Evolutionary conservation across 352 stramenopile genomes (phyloP).

Genomic region (Globisporangium perplexum): DNA sequence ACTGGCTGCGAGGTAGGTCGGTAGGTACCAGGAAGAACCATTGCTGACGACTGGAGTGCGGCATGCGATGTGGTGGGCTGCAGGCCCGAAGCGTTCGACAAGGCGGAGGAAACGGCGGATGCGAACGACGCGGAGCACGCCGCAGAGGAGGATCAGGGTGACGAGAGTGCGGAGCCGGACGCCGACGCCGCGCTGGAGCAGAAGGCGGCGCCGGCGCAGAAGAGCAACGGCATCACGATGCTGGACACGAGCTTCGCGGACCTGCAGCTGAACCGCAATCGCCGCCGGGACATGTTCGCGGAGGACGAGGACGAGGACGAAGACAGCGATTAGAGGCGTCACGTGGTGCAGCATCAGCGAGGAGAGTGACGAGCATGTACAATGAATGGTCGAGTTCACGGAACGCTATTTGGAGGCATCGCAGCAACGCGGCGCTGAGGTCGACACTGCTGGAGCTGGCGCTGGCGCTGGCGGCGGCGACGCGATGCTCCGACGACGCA

Average conservation of each 20-base stretch:
- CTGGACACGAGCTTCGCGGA: conserved; percentile 38
- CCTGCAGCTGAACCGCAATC: conserved; percentile 74
- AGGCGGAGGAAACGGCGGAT: conserved; percentile 9
- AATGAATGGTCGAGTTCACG: background rate
- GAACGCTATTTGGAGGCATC: background rate
- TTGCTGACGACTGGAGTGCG: background rate
- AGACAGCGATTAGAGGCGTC: conserved; percentile 18
- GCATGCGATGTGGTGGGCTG: background rate
- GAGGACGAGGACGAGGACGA: conserved; percentile 60
- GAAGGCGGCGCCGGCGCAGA: conserved; percentile 5
- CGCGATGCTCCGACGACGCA: conserved; percentile 12
- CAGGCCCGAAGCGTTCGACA: conserved; percentile 58
- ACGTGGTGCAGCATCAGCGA: conserved; percentile 20
- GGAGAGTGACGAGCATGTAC: background rate
- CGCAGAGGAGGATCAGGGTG: background rate
- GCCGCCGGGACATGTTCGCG: conserved; percentile 57
- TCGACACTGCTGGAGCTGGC: too few species aligned
- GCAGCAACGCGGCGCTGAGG: too few species aligned
- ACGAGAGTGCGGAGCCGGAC: conserved; percentile 1
- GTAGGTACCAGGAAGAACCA: background rate
- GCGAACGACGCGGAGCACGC: conserved; percentile 16
- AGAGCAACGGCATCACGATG: conserved; percentile 56
- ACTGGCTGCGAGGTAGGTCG: too few species aligned
- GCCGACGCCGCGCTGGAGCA: conserved; percentile 13
- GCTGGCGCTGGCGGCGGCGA: background rate